These are phyloP conservation scores for Jamesozyma lodderae DNA, from an alignment of 805 yeast species.

Conservation along the genomic window DNA sequence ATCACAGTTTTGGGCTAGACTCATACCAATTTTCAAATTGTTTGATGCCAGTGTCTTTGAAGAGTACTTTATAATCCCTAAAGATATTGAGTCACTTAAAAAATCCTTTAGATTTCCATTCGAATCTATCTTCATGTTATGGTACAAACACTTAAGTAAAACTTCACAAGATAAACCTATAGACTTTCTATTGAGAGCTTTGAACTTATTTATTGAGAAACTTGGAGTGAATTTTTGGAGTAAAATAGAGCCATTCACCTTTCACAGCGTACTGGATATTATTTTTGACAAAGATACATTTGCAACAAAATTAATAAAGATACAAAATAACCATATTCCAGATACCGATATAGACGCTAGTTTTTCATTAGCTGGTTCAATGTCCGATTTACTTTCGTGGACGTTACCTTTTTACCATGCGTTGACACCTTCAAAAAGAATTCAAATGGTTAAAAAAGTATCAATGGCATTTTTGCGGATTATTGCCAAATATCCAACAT, in stretches of 20 bases:
- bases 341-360: conserved; percentile 25
- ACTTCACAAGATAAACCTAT: conserved; percentile 31
- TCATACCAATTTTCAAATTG: conserved; percentile 24
- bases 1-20: conserved; percentile 27
- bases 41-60: conserved; percentile 19
- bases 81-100: conserved; percentile 24
- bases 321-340: conserved; percentile 22
- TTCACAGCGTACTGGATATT: conserved; percentile 49
- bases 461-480: conserved; percentile 40
- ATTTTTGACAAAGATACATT: conserved; percentile 48
- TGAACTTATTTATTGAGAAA: conserved; percentile 36
- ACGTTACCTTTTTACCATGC: conserved; percentile 37
- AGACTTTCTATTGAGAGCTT: conserved; percentile 46
- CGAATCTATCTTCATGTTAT: conserved; percentile 27
- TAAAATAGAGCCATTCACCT: conserved; percentile 43
- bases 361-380: conserved; percentile 23
- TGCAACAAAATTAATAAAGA: conserved; percentile 29
- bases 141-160: conserved; percentile 26
- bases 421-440: conserved; percentile 40
- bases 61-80: conserved; percentile 24
- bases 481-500: conserved; percentile 24
- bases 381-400: conserved; percentile 49
- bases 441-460: conserved; percentile 44
- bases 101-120: conserved; percentile 23
- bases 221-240: conserved; percentile 47